phyloP scores from a whole-genome alignment of 257 asterid genomes.

The Avicennia marina region DNA sequence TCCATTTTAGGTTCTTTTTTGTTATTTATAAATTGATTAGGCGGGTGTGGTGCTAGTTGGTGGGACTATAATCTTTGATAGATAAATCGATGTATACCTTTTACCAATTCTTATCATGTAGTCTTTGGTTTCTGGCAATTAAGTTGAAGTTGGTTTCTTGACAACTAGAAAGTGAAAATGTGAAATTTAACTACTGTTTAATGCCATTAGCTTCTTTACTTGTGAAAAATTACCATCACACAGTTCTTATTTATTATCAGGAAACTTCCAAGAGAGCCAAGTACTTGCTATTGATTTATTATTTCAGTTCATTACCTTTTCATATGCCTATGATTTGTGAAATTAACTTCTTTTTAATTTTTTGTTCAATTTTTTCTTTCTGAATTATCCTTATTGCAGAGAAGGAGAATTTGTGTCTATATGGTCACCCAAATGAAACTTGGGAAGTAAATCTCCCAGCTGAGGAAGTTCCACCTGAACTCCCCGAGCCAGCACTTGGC shows the following conservation, averaged over 20 bases:
- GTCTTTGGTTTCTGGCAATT: background rate
- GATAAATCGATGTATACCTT: background rate
- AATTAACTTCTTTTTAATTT: slow-evolving; percentile 2
- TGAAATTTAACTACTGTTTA: slow-evolving; percentile 7
- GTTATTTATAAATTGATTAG: background rate
- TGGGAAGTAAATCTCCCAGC: slow-evolving; percentile 97
- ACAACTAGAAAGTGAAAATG: background rate
- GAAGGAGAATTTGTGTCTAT: slow-evolving; percentile 90
- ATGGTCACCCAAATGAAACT: slow-evolving; percentile 87
- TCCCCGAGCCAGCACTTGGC: slow-evolving; percentile 94
- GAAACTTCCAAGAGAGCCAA: background rate
- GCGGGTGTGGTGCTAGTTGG: background rate
- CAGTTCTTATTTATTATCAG: background rate
- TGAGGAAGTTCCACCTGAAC: slow-evolving; percentile 97
- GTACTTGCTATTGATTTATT: background rate
- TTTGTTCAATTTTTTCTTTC: slow-evolving; percentile 17
- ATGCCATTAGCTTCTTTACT: background rate
- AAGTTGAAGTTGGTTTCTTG: background rate
- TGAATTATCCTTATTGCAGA: slow-evolving; percentile 35
- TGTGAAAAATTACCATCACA: background rate
- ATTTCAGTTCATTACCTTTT: background rate
- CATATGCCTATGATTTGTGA: background rate
- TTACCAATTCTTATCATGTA: background rate
- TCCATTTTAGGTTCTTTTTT: background rate
- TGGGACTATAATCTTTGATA: background rate